Evolutionary conservation across 2,329 filamentous ascomycete species (phyloP).

Genomic region (Chaetomium strumarium): DNA sequence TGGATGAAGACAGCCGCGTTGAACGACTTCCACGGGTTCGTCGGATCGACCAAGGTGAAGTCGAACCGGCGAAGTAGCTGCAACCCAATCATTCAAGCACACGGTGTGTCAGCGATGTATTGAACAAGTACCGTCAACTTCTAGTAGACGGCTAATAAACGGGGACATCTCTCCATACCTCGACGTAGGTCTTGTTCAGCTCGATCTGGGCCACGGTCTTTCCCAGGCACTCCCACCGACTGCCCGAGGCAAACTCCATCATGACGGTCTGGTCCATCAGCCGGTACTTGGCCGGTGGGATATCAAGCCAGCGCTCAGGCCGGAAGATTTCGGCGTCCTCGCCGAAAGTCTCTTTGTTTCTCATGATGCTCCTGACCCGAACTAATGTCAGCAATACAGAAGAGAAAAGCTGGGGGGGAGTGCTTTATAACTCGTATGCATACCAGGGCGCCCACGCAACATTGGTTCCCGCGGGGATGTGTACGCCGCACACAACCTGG

Average conservation of each 20-base stretch:
- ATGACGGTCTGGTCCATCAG: slow-evolving; percentile 31
- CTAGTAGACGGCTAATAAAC: too few species aligned
- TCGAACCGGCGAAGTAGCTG: slow-evolving; percentile 28
- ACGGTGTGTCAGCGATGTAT: too few species aligned
- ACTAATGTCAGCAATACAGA: too few species aligned
- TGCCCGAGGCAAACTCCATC: slow-evolving; percentile 35
- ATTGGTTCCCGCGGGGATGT: slow-evolving; percentile 41
- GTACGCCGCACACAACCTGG: slow-evolving; percentile 32
- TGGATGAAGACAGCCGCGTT: slow-evolving; percentile 29
- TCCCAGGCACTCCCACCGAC: slow-evolving; percentile 29
- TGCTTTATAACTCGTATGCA: too few species aligned
- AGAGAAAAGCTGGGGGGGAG: too few species aligned
- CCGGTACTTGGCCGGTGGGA: slow-evolving; percentile 24
- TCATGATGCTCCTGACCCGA: slow-evolving; percentile 29
- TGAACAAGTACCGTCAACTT: too few species aligned
- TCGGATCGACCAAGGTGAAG: slow-evolving; percentile 25
- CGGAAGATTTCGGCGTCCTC: slow-evolving; percentile 22
- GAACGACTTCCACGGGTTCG: slow-evolving; percentile 28
- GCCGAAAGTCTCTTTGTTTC: slow-evolving; percentile 27
- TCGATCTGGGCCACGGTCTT: not conserved
- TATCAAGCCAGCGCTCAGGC: slow-evolving; percentile 45
- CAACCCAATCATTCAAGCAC: too few species aligned
- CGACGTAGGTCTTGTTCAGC: not conserved
- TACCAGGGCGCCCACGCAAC: slow-evolving; percentile 38
- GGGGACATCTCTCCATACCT: not conserved